Base-by-base conservation (phyloP, 2,329 filamentous ascomycete genomes). In the Proliferodiscus dingleyae region DNA sequence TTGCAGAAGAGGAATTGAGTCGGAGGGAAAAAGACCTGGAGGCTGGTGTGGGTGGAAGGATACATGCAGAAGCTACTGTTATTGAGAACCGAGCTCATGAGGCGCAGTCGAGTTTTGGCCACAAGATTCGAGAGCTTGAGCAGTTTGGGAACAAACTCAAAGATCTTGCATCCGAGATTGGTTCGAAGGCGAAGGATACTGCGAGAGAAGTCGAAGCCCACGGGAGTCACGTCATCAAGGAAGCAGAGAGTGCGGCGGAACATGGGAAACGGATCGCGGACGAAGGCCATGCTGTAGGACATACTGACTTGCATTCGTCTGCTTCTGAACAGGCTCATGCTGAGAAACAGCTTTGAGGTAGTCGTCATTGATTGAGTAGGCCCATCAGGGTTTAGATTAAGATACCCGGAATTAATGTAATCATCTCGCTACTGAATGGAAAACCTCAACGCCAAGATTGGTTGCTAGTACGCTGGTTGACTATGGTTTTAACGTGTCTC, bases 81-180 rank as follows among this genome's bases (percentile, higher is more conserved):
- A 36, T 24, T 2, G 26, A 18, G 6, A 18, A 13, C 9, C 21
- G 13, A 22, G 21, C 8, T 10, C 18, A 23, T 3, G 34, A 23
- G 13, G 18, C 18, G 10, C 34, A 37, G 13, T 26, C 41, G 30
- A 37, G 23, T 21, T 26, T 43, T 29, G 30, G 21, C n/a, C 29
- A 36, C 32, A 45, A 39, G 24, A 18, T 45, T 30, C 47, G 43
- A 29, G 43, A 46, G 15, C 26, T 51, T 23, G 45, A 48, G 39
- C 37, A 32, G 13, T 44, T 48, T 41, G 46, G 46, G 4, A 38
- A 41, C 19, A 44, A 37, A 16, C 36, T 41, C 19, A 43, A 48
- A 19, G 46, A 41, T 32, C 30, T 48, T 18, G 46, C 45, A 43
- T 46, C 49, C 8, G 45, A 51, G 18, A 46, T 48, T 34, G 37